Evolutionary conservation across 139 green algal genomes (phyloP).

Genomic region (Axilococcus clingmanii): DNA sequence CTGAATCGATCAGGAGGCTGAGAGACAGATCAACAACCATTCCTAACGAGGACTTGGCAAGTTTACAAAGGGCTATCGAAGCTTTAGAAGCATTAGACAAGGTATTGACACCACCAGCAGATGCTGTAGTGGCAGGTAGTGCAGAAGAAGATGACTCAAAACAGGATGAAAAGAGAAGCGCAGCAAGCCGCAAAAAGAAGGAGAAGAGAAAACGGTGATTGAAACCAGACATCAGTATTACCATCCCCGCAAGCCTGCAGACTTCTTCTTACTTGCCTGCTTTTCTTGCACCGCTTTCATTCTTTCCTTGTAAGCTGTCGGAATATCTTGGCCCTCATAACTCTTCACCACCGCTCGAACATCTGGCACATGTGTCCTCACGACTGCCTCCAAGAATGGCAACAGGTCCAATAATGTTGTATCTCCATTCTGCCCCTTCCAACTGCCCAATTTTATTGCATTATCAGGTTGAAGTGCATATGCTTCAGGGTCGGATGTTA

Average conservation of each 20-base stretch:
- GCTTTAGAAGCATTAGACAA: no score
- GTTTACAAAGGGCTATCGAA: no score
- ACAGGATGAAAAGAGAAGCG: no score
- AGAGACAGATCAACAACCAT: no score
- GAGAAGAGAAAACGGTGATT: no score
- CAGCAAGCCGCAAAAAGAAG: no score
- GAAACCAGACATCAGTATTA: no score
- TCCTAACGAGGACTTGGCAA: no score
- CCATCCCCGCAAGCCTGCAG: not conserved
- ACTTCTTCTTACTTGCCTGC: constrained; percentile 1
- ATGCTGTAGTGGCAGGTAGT: no score
- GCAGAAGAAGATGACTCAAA: no score
- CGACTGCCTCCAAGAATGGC: constrained; percentile 65
- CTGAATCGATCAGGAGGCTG: no score
- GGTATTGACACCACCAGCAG: no score
- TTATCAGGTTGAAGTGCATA: constrained; percentile 81
- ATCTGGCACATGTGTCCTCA: constrained; percentile 40
- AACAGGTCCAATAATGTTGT: constrained; percentile 83
- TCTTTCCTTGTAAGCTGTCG: constrained; percentile 62
- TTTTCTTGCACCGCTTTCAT: constrained; percentile 22
- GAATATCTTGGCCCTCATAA: constrained; percentile 80
- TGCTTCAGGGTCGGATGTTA: constrained; percentile 46
- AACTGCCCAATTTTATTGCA: constrained; percentile 56
- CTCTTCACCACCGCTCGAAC: constrained; percentile 52
- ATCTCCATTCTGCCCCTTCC: constrained; percentile 30